Base-by-base conservation (phyloP, 2,329 filamentous ascomycete species). In the Plenodomus lindquistii region DNA sequence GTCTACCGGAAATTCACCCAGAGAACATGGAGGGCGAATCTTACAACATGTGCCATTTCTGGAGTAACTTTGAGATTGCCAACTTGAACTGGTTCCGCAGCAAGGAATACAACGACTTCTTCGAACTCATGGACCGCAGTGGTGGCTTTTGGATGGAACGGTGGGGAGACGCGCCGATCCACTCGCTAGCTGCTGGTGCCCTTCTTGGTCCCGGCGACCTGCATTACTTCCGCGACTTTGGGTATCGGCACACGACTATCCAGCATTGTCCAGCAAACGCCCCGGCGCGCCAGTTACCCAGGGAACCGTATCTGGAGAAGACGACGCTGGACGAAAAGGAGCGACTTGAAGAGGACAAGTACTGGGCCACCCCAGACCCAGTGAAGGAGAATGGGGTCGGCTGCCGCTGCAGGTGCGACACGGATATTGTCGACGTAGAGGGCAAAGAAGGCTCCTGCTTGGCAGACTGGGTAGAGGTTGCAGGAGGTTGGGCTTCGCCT, bases 41-140 rank as follows among this genome's bases (percentile, higher is more conserved):
- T 64, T 99, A 99, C 81, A 99, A 99, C 77, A 99, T 99, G 94
- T 99, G 94, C 73, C 94, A 99, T 79, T 99, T 97, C 79, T 99
- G 94, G 94, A 96, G 91, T 73, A 99, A 99, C 73, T 99, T 99
- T 62, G 94, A 99, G 75, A 99, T 99, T 76, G 94, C 94, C 13
- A 85, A 86, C 50, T 82, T 99, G 52, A 88, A 90, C 76, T 99
- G 91, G 85, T 97, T 97, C 83, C 85, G 94, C 62, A 97, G 92
- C 79, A 93, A 96, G 76, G 89, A 91, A 69, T 99, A 99, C 71
- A 88, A 96, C 63, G 94, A 97, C 59, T 99, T 99, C 74, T 99
- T 99, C 73, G 81, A 97, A 66, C 95, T 96, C 88, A 97, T 99
- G 93, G 94, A 99, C 71, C 86, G 87, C 55, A 97, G 92, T 70